These are phyloP conservation scores for Lactarius quietus DNA, from an alignment of 768 basidiomycete genomes.

Conservation along the genomic window DNA sequence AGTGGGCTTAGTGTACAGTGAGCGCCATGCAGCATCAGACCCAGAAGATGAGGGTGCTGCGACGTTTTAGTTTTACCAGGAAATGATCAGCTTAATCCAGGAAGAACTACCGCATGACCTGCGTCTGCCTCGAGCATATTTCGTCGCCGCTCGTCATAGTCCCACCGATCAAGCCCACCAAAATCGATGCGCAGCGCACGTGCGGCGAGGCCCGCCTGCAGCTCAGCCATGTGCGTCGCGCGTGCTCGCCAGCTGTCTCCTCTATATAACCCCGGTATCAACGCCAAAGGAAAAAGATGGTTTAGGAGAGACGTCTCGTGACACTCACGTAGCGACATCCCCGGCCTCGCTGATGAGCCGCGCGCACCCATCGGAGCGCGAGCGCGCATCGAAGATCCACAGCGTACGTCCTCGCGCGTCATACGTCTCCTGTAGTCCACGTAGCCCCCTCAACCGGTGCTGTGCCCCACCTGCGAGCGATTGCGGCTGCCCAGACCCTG, in stretches of 20 bases:
- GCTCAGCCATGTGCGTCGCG: constrained; percentile 64
- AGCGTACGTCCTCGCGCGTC: constrained; percentile 48
- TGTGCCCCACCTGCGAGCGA: constrained; percentile 38
- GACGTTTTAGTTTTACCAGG: background rate
- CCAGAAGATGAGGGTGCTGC: too few relatives aligned
- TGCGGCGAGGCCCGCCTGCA: constrained; percentile 62
- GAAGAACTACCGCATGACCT: background rate
- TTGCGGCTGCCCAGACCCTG: constrained; percentile 37
- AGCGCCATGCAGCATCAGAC: background rate
- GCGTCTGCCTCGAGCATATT: constrained; percentile 55
- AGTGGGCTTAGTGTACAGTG: background rate
- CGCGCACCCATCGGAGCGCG: constrained; percentile 63
- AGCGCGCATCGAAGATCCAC: constrained; percentile 72
- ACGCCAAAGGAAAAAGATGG: background rate
- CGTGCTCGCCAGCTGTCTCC: constrained; percentile 81
- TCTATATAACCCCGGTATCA: constrained; percentile 35
- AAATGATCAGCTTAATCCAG: background rate
- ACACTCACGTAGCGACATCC: constrained; percentile 65
- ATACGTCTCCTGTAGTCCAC: constrained; percentile 73
- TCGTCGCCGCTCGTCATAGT: constrained; percentile 55
- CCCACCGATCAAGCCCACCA: constrained; percentile 73
- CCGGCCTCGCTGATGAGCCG: constrained; percentile 57
- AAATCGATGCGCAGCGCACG: constrained; percentile 69
- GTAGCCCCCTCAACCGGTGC: constrained; percentile 57
- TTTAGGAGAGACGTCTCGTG: background rate